Evolutionary conservation across 2,329 filamentous ascomycete species (phyloP).

Genomic region (Hypomyces rosellus): DNA sequence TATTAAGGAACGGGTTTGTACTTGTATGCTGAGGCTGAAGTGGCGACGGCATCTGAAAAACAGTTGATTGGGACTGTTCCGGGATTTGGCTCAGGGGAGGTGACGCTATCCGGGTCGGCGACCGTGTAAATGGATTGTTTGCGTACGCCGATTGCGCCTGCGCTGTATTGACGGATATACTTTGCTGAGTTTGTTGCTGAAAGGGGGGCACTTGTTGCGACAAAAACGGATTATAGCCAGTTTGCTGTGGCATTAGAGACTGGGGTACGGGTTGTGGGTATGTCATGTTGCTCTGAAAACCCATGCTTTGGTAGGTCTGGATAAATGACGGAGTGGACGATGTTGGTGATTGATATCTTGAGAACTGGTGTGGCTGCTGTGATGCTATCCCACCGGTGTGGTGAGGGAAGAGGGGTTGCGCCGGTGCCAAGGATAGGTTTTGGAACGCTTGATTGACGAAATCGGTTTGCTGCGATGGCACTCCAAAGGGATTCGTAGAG

Average conservation of each 20-base stretch:
- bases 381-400: slow-evolving; percentile 59
- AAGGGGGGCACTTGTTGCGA: slow-evolving; percentile 28
- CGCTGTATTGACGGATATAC: slow-evolving; percentile 35
- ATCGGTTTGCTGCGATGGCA: slow-evolving; percentile 34
- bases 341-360: slow-evolving; percentile 37
- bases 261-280: slow-evolving; percentile 33
- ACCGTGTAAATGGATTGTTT: slow-evolving; percentile 45
- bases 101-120: slow-evolving; percentile 45
- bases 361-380: slow-evolving; percentile 34
- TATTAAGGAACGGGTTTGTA: slow-evolving; percentile 34
- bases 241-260: slow-evolving; percentile 30
- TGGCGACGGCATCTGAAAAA: slow-evolving; percentile 30
- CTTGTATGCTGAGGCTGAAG: slow-evolving; percentile 24
- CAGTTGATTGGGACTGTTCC: slow-evolving; percentile 42
- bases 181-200: slow-evolving; percentile 30
- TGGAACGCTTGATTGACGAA: slow-evolving; percentile 65
- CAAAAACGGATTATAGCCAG: slow-evolving; percentile 50
- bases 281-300: slow-evolving; percentile 37
- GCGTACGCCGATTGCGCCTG: slow-evolving; percentile 26
- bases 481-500: slow-evolving; percentile 66
- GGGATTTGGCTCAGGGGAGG: slow-evolving; percentile 46
- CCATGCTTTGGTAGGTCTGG: slow-evolving; percentile 33
- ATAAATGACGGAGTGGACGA: slow-evolving; percentile 36
- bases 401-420: slow-evolving; percentile 65
- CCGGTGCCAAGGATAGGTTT: slow-evolving; percentile 59